Conservation (phyloP, 1,284 basidiomycete species). For the Apiotrichum veenhuisii region DNA sequence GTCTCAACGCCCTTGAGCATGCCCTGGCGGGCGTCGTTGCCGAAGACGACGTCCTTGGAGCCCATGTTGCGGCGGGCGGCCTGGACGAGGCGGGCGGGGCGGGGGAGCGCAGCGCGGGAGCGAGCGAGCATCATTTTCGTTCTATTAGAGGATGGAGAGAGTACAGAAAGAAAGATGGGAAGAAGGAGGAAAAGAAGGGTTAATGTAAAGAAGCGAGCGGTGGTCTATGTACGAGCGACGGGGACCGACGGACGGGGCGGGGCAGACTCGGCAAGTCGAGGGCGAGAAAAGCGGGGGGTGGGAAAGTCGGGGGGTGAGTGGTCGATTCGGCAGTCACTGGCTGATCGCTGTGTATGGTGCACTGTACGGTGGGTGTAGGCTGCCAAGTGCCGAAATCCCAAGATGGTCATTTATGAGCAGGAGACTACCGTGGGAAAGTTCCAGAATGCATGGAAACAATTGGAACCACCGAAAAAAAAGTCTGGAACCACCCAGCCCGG, state of each 20-base stretch:
- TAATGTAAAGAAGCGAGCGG: neutral
- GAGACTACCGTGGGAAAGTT: slow-evolving; percentile 19
- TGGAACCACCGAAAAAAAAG: slow-evolving; percentile 12
- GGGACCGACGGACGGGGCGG: neutral
- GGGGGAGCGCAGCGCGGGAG: slow-evolving; percentile 49
- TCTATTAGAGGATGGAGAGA: slow-evolving; percentile 3
- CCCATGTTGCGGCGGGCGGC: slow-evolving; percentile 59
- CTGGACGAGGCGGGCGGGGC: slow-evolving; percentile 52
- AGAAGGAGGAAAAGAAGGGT: neutral
- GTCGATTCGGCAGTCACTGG: neutral
- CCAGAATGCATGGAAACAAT: neutral
- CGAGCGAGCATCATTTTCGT: slow-evolving; percentile 26
- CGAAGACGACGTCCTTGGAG: slow-evolving; percentile 94
- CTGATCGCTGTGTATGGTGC: too few species aligned
- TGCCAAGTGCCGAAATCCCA: neutral
- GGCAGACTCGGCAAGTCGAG: neutral
- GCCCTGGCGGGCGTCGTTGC: slow-evolving; percentile 87
- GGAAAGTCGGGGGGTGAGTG: neutral
- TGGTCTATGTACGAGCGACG: neutral
- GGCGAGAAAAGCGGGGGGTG: too few species aligned
- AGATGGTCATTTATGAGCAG: too few species aligned
- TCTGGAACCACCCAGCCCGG: neutral
- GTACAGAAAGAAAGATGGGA: slow-evolving; percentile 1
- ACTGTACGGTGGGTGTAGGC: too few species aligned
- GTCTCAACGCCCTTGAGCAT: slow-evolving; percentile 95